These are phyloP conservation scores for Pholiota molesta DNA, from an alignment of 768 basidiomycete species.

Conservation along the genomic window DNA sequence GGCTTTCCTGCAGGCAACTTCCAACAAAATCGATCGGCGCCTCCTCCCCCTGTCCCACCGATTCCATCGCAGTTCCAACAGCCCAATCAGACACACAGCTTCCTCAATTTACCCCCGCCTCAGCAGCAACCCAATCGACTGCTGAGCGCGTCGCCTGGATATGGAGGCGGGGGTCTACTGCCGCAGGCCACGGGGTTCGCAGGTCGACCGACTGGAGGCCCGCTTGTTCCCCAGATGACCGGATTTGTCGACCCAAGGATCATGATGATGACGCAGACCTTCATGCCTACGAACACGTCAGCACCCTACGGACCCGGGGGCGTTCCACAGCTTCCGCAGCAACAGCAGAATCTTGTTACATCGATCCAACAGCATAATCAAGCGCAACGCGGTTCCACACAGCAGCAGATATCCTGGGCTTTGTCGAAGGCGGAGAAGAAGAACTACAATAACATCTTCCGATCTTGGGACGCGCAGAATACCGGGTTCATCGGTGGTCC, in stretches of 20 bases:
- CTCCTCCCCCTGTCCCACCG: constrained; percentile 64
- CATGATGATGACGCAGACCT: constrained; percentile 87
- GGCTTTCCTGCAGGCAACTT: constrained; percentile 47
- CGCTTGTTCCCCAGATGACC: constrained; percentile 75
- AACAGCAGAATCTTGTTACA: constrained; percentile 74
- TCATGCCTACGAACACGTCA: constrained; percentile 79
- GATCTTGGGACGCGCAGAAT: constrained; percentile 87
- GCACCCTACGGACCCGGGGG: constrained; percentile 62
- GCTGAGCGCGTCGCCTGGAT: constrained; percentile 57
- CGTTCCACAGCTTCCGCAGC: constrained; percentile 67
- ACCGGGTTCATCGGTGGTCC: constrained; percentile 86
- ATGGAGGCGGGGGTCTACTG: constrained; percentile 42
- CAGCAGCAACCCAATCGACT: constrained; percentile 51
- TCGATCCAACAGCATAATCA: constrained; percentile 89
- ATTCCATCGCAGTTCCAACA: constrained; percentile 66
- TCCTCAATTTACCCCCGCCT: constrained; percentile 44
- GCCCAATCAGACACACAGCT: constrained; percentile 41
- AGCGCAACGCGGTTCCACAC: constrained; percentile 61
- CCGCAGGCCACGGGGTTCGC: constrained; percentile 66
- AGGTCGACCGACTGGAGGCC: constrained; percentile 28
- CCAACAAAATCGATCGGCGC: constrained; percentile 47
- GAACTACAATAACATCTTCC: constrained; percentile 94
- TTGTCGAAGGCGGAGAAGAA: constrained; percentile 91
- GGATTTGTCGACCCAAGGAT: constrained; percentile 84
- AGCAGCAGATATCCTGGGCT: constrained; percentile 83